Conservation (phyloP, 495 filamentous ascomycete species). For the Trichoderma gamsii region DNA sequence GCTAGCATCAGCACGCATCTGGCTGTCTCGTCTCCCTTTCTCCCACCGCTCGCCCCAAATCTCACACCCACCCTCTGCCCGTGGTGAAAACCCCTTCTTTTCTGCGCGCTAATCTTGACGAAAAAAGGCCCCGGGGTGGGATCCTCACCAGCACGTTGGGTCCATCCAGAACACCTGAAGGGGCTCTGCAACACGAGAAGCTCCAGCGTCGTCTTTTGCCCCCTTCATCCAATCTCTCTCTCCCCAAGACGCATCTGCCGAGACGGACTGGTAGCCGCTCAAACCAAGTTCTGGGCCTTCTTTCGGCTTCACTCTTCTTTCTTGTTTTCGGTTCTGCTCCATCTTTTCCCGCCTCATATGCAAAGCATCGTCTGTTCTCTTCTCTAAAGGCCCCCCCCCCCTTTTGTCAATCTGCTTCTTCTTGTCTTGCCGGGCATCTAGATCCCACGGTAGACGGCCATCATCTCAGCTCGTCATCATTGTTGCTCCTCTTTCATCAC, state of each 20-base stretch:
- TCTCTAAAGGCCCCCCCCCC: not conserved
- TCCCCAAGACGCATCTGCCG: not conserved
- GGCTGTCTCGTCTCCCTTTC: not conserved
- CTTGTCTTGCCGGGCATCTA: not conserved
- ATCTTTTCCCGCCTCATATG: not conserved
- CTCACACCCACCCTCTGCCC: not conserved
- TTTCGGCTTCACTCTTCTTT: not conserved
- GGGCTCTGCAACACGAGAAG: conserved; percentile 10
- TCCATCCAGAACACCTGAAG: not conserved
- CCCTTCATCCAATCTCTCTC: not conserved
- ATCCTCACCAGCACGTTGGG: not conserved
- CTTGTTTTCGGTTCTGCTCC: not conserved
- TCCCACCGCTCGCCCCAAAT: not conserved
- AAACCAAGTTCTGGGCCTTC: not conserved
- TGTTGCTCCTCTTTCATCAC: not conserved
- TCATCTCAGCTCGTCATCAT: not conserved
- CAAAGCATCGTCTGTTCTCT: not conserved
- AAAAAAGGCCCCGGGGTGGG: conserved; percentile 1
- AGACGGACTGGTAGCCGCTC: not conserved
- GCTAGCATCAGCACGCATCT: not conserved
- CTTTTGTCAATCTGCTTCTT: not conserved
- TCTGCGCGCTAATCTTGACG: conserved; percentile 11
- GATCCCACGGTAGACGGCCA: not conserved
- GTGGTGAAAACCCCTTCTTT: not conserved
- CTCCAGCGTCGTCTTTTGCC: not conserved